Evolutionary conservation across 148 eudicot species (phyloP).

Genomic region (Simmondsia chinensis): DNA sequence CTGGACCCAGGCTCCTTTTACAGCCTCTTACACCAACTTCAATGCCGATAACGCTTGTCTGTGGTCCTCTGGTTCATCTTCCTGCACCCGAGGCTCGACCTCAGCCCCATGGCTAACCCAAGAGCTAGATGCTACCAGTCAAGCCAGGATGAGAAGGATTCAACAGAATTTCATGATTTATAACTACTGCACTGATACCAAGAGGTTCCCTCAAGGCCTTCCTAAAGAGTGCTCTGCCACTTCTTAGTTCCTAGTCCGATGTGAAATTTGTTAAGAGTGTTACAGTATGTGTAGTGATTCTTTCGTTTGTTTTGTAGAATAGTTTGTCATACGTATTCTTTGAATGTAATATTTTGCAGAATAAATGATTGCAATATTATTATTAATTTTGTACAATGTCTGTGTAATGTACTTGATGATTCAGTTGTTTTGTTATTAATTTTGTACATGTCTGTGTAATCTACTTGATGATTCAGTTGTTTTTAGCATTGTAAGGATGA

Average conservation of each 20-base stretch:
- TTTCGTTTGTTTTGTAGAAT: too few relatives aligned
- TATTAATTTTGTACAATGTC: too few relatives aligned
- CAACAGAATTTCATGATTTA: conserved; percentile 36
- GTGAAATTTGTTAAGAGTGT: too few relatives aligned
- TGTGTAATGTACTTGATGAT: too few relatives aligned
- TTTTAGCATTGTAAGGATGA: too few relatives aligned
- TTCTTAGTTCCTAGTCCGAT: conserved; percentile 1
- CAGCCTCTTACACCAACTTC: conserved; percentile 24
- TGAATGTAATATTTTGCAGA: too few relatives aligned
- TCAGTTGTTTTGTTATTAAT: too few relatives aligned
- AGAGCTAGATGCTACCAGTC: conserved; percentile 22
- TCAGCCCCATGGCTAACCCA: conserved; percentile 23
- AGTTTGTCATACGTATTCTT: too few relatives aligned
- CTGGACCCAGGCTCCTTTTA: conserved; percentile 26
- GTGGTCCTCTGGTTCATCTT: conserved; percentile 15
- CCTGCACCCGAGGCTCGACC: conserved; percentile 6
- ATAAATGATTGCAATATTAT: too few relatives aligned
- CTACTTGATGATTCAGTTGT: too few relatives aligned
- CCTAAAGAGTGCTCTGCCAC: conserved; percentile 22
- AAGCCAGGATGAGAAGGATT: conserved; percentile 27
- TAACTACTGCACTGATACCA: conserved; percentile 29
- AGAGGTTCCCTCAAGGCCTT: conserved; percentile 40
- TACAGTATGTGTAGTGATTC: too few relatives aligned
- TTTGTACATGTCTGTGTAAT: too few relatives aligned
- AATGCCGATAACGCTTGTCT: conserved; percentile 21